Evolutionary conservation across 2,329 filamentous ascomycete species (phyloP).

Genomic region (Thelonectria discophora): DNA sequence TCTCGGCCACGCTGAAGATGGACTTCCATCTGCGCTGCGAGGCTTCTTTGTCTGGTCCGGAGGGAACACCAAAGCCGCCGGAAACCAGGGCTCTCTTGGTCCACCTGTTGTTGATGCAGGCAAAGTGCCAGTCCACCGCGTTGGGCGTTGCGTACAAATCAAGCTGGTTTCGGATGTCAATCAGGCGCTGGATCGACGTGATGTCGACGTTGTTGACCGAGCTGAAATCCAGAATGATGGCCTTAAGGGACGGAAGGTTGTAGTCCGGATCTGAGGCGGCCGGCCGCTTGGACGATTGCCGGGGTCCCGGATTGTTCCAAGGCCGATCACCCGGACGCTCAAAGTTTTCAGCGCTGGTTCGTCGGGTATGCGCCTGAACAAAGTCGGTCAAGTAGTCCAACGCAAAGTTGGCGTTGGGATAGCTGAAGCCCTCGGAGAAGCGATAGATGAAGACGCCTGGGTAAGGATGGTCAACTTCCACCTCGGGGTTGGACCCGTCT

Average conservation of each 20-base stretch:
- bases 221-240: constrained; percentile 93
- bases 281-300: constrained; percentile 54
- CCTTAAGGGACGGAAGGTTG: constrained; percentile 76
- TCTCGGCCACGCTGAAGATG: constrained; percentile 93
- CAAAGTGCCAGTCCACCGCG: constrained; percentile 92
- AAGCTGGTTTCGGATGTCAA: constrained; percentile 94
- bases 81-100: constrained; percentile 88
- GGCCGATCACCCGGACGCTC: constrained; percentile 78
- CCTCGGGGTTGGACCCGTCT: constrained; percentile 89
- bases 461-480: constrained; percentile 82
- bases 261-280: constrained; percentile 45
- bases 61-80: constrained; percentile 88
- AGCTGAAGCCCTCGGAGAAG: constrained; percentile 95
- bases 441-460: constrained; percentile 96
- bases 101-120: constrained; percentile 90
- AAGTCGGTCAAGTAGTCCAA: constrained; percentile 78
- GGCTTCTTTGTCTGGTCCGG: constrained; percentile 52
- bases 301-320: constrained; percentile 91
- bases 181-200: constrained; percentile 89
- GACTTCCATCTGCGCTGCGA: constrained; percentile 81
- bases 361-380: constrained; percentile 76
- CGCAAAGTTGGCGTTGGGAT: constrained; percentile 90
- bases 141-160: constrained; percentile 85
- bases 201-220: constrained; percentile 94
- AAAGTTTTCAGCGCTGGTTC: constrained; percentile 76